Conservation (phyloP, 768 basidiomycete genomes). For the Boletus subparvulus region DNA sequence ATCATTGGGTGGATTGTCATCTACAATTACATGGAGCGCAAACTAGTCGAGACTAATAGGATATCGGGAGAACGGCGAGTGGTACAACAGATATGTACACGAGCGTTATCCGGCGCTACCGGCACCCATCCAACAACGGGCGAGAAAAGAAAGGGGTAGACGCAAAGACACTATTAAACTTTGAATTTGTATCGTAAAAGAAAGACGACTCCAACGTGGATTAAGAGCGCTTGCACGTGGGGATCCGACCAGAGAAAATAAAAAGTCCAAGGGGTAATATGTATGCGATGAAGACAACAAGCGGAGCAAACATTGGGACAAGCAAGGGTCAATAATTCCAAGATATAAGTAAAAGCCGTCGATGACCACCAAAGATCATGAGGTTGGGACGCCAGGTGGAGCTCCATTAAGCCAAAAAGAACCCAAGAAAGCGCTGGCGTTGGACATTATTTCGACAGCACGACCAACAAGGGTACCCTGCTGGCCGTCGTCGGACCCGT, state of each 20-base stretch:
- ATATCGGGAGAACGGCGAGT: slow-evolving; percentile 19
- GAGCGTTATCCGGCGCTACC: slow-evolving; percentile 16
- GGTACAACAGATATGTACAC: slow-evolving; percentile 30
- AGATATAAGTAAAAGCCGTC: slow-evolving; percentile 30
- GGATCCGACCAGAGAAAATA: slow-evolving; percentile 12
- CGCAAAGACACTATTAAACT: slow-evolving; percentile 26
- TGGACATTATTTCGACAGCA: slow-evolving; percentile 78
- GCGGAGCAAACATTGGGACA: background rate
- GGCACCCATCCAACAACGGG: slow-evolving; percentile 5
- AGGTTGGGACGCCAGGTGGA: slow-evolving; percentile 19
- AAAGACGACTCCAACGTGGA: slow-evolving; percentile 1
- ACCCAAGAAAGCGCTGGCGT: slow-evolving; percentile 75
- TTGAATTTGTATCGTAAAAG: slow-evolving; percentile 24
- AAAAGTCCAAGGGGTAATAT: slow-evolving; percentile 31
- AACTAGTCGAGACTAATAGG: slow-evolving; percentile 11
- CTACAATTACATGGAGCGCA: background rate
- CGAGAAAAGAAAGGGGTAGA: slow-evolving; percentile 4
- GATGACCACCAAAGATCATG: slow-evolving; percentile 9
- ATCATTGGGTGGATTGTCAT: background rate
- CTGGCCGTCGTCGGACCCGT: slow-evolving; percentile 26
- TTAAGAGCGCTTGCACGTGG: slow-evolving; percentile 5
- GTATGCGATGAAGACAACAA: slow-evolving; percentile 13
- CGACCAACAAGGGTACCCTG: slow-evolving; percentile 51
- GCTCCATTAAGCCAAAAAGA: slow-evolving; percentile 47
- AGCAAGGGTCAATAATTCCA: slow-evolving; percentile 30